Evolutionary conservation across 2,329 filamentous ascomycete species (phyloP).

Genomic region (Fusarium hostae): DNA sequence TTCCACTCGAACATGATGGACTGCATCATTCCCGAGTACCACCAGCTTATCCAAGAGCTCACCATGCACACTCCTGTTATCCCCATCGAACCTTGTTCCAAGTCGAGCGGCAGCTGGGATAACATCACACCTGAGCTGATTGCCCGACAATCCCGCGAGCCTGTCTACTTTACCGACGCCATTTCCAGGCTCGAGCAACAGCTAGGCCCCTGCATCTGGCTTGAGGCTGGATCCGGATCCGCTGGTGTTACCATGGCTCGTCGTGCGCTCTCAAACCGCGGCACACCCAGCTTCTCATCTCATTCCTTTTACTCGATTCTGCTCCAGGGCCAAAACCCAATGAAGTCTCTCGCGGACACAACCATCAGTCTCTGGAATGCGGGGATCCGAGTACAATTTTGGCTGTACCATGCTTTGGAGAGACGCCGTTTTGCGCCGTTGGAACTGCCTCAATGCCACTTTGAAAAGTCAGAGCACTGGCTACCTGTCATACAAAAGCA

Average conservation of each 20-base stretch:
- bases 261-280: not conserved
- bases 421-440: not conserved
- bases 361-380: not conserved
- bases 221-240: not conserved
- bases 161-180: not conserved
- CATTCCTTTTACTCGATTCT: not conserved
- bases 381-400: not conserved
- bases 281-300: not conserved
- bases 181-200: not conserved
- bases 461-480: not conserved
- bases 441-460: not conserved
- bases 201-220: not conserved
- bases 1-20: not conserved
- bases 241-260: not conserved
- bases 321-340: not conserved
- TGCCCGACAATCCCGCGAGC: not conserved
- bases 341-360: not conserved
- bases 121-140: not conserved
- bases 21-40: not conserved
- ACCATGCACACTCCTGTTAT: not conserved
- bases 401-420: not conserved
- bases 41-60: not conserved
- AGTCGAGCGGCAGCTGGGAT: not conserved
- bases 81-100: not conserved
- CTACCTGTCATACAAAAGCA: not conserved